Conservation (phyloP, 78 protist species). For the Diacronema lutheri region DNA sequence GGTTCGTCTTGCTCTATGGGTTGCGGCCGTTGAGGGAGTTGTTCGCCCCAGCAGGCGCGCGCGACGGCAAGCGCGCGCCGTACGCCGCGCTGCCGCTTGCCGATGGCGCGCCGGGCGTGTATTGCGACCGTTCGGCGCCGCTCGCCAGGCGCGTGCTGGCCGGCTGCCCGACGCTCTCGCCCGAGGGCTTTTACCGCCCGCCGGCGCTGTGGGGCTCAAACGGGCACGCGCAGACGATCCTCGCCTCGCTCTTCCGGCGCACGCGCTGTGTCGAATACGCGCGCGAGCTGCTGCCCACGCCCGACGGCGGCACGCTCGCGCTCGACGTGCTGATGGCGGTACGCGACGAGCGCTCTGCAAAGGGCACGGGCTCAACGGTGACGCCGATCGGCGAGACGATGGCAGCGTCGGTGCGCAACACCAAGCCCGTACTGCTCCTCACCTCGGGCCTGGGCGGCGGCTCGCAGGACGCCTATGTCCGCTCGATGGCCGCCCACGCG, state of each 20-base stretch:
- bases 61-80: no score
- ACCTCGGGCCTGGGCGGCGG: slow-evolving; percentile 23
- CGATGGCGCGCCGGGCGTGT: no score
- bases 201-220: background rate
- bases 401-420: background rate
- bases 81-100: no score
- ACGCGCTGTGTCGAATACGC: background rate
- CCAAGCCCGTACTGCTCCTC: background rate
- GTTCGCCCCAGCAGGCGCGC: no score
- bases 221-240: slow-evolving; percentile 23
- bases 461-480: slow-evolving; percentile 12
- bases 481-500: slow-evolving; percentile 1
- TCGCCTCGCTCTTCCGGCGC: background rate
- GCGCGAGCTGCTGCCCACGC: background rate
- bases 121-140: no score
- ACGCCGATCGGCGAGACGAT: background rate
- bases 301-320: slow-evolving; percentile 25
- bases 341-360: background rate
- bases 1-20: no score
- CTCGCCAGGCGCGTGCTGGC: no score
- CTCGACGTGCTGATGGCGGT: background rate
- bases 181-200: no score
- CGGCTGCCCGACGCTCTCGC: no score
- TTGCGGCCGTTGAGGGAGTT: no score
- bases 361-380: background rate